Evolutionary conservation across 2,329 filamentous ascomycete genomes (phyloP).

Genomic region (Periconia sp.): DNA sequence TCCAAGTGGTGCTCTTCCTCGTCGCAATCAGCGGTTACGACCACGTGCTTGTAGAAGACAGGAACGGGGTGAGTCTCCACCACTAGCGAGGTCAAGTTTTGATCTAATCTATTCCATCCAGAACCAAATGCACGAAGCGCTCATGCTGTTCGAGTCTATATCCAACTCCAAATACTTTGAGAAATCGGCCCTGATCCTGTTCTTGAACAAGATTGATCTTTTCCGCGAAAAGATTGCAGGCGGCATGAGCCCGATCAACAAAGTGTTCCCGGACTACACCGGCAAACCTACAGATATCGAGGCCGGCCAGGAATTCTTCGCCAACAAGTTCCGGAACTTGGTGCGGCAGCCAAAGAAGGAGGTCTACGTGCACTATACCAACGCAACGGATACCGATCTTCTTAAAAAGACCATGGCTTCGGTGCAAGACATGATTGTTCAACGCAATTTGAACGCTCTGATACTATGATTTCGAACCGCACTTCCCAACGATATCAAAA

Average conservation of each 20-base stretch:
- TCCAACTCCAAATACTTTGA: constrained; percentile 60
- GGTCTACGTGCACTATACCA: constrained; percentile 60
- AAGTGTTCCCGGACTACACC: constrained; percentile 58
- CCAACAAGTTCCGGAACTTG: constrained; percentile 58
- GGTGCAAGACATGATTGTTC: constrained; percentile 61
- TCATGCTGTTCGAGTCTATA: constrained; percentile 61
- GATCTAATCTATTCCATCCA: constrained; percentile 26
- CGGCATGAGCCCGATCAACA: constrained; percentile 54
- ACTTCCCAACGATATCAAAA: constrained; percentile 13
- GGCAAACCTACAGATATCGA: constrained; percentile 54
- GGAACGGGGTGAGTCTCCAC: constrained; percentile 79
- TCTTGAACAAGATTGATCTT: constrained; percentile 61
- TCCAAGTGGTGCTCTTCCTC: constrained; percentile 89
- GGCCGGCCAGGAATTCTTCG: constrained; percentile 57
- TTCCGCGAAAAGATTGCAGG: constrained; percentile 57
- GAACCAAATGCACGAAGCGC: constrained; percentile 63
- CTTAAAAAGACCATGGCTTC: constrained; percentile 64
- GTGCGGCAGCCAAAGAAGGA: constrained; percentile 58
- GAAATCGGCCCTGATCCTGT: constrained; percentile 58
- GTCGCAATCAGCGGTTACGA: constrained; percentile 97
- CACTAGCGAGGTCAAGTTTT: neutral
- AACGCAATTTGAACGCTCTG: constrained; percentile 58
- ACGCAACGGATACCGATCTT: constrained; percentile 59
- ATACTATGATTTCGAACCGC: constrained; percentile 48
- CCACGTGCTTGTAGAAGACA: constrained; percentile 93